Conservation (phyloP, 2,329 filamentous ascomycete species). For the Dendryphion nanum region DNA sequence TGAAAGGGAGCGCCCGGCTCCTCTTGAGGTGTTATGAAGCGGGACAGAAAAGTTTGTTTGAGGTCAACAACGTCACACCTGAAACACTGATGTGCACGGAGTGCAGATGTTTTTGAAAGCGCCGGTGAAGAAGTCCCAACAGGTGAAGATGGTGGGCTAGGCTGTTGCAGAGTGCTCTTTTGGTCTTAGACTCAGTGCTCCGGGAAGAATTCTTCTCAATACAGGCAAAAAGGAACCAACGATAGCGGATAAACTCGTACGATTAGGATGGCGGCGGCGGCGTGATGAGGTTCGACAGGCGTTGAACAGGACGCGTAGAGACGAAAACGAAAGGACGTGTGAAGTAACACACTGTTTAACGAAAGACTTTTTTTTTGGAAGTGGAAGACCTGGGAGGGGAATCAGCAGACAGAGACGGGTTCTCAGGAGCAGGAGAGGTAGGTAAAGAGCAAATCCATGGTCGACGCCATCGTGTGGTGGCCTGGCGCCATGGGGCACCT, state of each 20-base stretch:
- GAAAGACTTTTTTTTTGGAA: slow-evolving; percentile 19
- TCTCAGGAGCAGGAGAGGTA: slow-evolving; percentile 10
- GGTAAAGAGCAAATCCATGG: slow-evolving; percentile 21
- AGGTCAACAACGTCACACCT: too few relatives aligned
- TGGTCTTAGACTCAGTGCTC: too few relatives aligned
- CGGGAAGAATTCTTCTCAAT: slow-evolving; percentile 7
- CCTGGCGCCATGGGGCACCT: slow-evolving; percentile 24
- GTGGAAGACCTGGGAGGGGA: slow-evolving; percentile 12
- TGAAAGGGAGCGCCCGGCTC: too few relatives aligned
- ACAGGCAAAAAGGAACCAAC: slow-evolving; percentile 17
- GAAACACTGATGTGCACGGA: too few relatives aligned
- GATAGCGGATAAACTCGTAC: slow-evolving; percentile 1
- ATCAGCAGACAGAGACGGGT: slow-evolving; percentile 7
- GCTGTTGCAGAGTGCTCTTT: slow-evolving; percentile 7
- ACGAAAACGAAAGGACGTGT: slow-evolving; percentile 40
- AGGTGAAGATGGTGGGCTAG: slow-evolving; percentile 4
- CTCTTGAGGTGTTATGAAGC: too few relatives aligned
- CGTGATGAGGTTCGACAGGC: too few relatives aligned
- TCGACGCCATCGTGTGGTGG: slow-evolving; percentile 5
- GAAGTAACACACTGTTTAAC: slow-evolving; percentile 22
- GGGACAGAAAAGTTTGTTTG: too few relatives aligned
- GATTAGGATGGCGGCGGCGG: too few relatives aligned
- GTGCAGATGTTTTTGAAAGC: too few relatives aligned
- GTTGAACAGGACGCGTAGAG: too few relatives aligned
- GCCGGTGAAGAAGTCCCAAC: too few relatives aligned